These are phyloP conservation scores for Populus deltoides DNA, from an alignment of 345 rosid species.

Conservation along the genomic window DNA sequence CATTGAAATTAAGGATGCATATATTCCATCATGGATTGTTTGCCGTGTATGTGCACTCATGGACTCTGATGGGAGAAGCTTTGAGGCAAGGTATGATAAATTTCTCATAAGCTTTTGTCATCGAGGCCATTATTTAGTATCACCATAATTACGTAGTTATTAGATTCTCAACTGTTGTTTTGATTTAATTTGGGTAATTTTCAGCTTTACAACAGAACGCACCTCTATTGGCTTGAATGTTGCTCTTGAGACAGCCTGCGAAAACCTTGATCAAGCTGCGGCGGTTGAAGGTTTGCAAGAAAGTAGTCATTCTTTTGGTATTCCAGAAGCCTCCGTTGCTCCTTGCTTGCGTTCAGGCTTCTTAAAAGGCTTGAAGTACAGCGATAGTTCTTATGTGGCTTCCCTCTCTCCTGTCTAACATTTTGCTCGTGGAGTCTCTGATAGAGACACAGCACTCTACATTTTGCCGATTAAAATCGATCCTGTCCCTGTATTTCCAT, in stretches of 20 bases:
- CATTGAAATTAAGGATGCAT: slow-evolving; percentile 63
- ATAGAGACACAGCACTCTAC: background rate
- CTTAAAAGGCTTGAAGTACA: slow-evolving; percentile 68
- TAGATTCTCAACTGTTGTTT: background rate
- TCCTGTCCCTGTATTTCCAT: background rate
- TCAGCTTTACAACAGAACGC: slow-evolving; percentile 71
- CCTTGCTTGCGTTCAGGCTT: slow-evolving; percentile 54
- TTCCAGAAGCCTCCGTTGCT: slow-evolving; percentile 44
- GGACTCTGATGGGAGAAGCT: slow-evolving; percentile 51
- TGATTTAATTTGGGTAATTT: slow-evolving; percentile 8
- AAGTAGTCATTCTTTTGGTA: slow-evolving; percentile 28
- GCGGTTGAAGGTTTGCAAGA: slow-evolving; percentile 23
- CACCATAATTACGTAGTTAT: background rate
- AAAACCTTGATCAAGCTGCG: slow-evolving; percentile 29
- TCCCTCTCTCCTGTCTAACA: slow-evolving; percentile 53
- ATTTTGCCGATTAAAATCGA: background rate
- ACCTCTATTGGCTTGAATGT: slow-evolving; percentile 70
- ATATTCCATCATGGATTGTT: slow-evolving; percentile 83
- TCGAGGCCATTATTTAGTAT: background rate
- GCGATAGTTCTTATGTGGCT: slow-evolving; percentile 53
- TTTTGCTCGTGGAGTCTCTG: background rate
- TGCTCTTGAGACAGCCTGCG: slow-evolving; percentile 41
- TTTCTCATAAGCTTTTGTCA: background rate
- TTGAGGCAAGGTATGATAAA: slow-evolving; percentile 66
- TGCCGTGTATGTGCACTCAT: slow-evolving; percentile 58